A percentile compares a stretch with the other conserved stretches of the same genome.
Evolutionary conservation across 257 asterid species (phyloP).

Genomic region (Gentiana dahurica): DNA sequence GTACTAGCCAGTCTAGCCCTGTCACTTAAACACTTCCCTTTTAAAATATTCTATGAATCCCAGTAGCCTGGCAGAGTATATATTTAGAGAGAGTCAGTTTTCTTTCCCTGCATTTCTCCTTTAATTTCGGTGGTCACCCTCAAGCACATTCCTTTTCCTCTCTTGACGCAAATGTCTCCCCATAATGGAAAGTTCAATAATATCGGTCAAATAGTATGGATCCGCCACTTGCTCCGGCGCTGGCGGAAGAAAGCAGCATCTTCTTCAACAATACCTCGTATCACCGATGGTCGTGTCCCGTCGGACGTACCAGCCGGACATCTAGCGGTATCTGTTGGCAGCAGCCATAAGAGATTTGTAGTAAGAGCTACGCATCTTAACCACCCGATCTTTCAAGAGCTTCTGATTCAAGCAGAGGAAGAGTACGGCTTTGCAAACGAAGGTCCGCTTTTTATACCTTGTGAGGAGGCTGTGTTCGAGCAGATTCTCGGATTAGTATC

Average conservation of each 20-base stretch:
- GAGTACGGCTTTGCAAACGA: slow-evolving; percentile 58
- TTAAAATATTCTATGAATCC: too few species aligned
- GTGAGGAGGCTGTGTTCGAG: slow-evolving; percentile 63
- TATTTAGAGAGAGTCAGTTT: not conserved
- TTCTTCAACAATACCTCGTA: slow-evolving; percentile 2
- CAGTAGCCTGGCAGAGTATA: too few species aligned
- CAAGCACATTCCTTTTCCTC: not conserved
- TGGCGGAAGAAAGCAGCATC: slow-evolving; percentile 52
- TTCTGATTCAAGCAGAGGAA: slow-evolving; percentile 60
- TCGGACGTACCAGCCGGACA: slow-evolving; percentile 79
- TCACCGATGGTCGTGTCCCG: slow-evolving; percentile 19
- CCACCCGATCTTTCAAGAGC: slow-evolving; percentile 57
- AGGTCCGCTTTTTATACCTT: slow-evolving; percentile 68
- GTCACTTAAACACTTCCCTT: too few species aligned
- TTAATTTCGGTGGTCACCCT: slow-evolving; percentile 1
- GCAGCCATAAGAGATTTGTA: slow-evolving; percentile 35
- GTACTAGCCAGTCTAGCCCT: too few species aligned
- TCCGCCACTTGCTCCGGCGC: slow-evolving; percentile 63
- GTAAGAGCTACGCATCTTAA: slow-evolving; percentile 66
- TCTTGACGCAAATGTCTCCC: slow-evolving; percentile 3
- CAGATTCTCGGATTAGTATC: slow-evolving; percentile 49
- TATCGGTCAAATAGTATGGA: slow-evolving; percentile 50
- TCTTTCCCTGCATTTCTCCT: slow-evolving; percentile 1
- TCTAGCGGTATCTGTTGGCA: slow-evolving; percentile 67
- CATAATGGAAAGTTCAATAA: slow-evolving; percentile 32